Evolutionary conservation across 2,329 filamentous ascomycete species (phyloP).

Genomic region (Aspergillus vadensis): DNA sequence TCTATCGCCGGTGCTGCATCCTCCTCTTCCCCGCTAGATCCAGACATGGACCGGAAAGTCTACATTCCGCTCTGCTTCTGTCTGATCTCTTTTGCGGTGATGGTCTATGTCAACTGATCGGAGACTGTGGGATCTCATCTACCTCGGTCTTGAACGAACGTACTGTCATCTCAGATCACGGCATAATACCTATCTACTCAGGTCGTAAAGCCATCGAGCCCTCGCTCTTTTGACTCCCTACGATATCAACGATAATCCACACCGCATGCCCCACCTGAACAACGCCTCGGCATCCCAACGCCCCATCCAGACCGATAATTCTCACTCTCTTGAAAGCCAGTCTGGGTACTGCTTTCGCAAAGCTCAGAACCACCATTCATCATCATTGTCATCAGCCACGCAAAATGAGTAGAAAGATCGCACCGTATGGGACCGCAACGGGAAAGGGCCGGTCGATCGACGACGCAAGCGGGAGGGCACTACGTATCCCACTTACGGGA

Average conservation of each 20-base stretch:
- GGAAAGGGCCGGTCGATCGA: not conserved
- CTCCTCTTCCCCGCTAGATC: constrained; percentile 10
- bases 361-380: not conserved
- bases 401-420: not conserved
- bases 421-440: not conserved
- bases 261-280: not conserved
- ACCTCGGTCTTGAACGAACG: not conserved
- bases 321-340: not conserved
- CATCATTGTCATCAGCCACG: not conserved
- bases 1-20: constrained; percentile 15
- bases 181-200: not conserved
- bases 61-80: constrained; percentile 42
- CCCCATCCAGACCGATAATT: not conserved
- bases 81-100: constrained; percentile 41
- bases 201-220: not conserved
- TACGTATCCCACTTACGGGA: not conserved
- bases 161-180: not conserved
- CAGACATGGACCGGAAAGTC: constrained; percentile 38
- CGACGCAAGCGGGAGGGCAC: not conserved
- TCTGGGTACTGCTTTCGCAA: not conserved
- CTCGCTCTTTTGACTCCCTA: not conserved
- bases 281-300: constrained; percentile 1
- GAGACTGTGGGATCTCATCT: not conserved
- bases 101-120: constrained; percentile 37
- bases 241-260: not conserved